A percentile compares a stretch with the other conserved stretches of the same genome.
These are phyloP conservation scores for Tothia fuscella DNA, from an alignment of 2,329 filamentous ascomycete species.

Conservation along the genomic window DNA sequence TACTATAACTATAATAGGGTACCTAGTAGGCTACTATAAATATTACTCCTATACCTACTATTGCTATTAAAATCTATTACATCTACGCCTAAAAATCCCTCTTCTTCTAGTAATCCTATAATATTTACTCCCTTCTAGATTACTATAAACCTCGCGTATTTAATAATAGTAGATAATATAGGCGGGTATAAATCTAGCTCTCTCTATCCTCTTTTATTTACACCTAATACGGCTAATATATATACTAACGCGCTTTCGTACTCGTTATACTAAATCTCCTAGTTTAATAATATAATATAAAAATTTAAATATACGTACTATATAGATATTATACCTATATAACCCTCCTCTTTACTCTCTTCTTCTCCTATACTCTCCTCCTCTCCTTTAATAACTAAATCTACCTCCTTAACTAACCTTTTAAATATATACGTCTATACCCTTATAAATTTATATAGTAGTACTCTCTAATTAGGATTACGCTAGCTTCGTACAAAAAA, in stretches of 20 bases:
- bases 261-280: slow-evolving; percentile 13
- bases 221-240: slow-evolving; percentile 15
- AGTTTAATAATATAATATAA: slow-evolving; percentile 16
- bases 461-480: slow-evolving; percentile 13
- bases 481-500: slow-evolving; percentile 14
- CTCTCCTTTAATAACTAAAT: slow-evolving; percentile 4
- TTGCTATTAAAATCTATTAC: neutral
- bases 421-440: slow-evolving; percentile 13
- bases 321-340: slow-evolving; percentile 7
- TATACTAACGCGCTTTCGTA: slow-evolving; percentile 16
- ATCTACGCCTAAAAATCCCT: neutral
- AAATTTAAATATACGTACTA: slow-evolving; percentile 14
- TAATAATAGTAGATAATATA: slow-evolving; percentile 16
- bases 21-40: neutral
- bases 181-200: slow-evolving; percentile 14
- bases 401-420: slow-evolving; percentile 11
- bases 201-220: slow-evolving; percentile 14
- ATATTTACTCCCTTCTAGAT: slow-evolving; percentile 14
- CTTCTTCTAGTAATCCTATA: neutral
- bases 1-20: too few relatives aligned
- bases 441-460: slow-evolving; percentile 13
- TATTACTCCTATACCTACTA: slow-evolving; percentile 10
- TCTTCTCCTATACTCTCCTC: slow-evolving; percentile 8
- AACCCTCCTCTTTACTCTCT: too few relatives aligned
- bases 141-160: slow-evolving; percentile 15